Base-by-base conservation (phyloP, 2,329 filamentous ascomycete species). In the Metarhizium sp. region DNA sequence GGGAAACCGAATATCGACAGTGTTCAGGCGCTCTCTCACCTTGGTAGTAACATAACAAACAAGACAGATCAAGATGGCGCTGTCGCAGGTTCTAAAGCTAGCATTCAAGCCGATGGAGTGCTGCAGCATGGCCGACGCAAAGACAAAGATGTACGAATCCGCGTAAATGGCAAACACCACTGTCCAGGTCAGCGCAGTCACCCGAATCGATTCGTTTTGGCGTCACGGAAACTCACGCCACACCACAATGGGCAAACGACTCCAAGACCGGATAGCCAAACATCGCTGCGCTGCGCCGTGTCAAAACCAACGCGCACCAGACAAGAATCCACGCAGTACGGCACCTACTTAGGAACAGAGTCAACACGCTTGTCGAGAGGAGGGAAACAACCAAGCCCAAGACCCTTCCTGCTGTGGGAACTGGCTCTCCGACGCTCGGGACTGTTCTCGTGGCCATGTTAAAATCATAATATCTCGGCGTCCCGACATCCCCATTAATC, bases 41-140 rank as follows among this genome's bases (percentile, higher is more conserved):
- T 87, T 86, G 2, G 82, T 84, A 2, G 79, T 80, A 52, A 86
- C 73, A 62, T 86, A 86, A 59, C 78, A 85, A 6, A 77, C 68
- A 2, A 86, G 71, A 63, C 83, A 86, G 1, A 86, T 69, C 6
- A 85, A 59, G 45, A 86, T 82, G 6, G 81, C 80, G 6, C 77
- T 75, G 48, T 80, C 76, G 63, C 83, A 87, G 4, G 80, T 71
- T 2, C 65, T 62, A 3, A 69, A 60, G 25, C 73, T 79, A 16
- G 71, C 73, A 58, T 83, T 79, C 52, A 85, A 71, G 1, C 80
- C 80, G 55, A 82, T 73, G 1, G 80, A 78, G 58, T 80, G 77
- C 55, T 82, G 76, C 8, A 86, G 63, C 7, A 86, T 69, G 2
- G 78, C 76, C 2, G 81, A 80, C 8, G 75, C 75, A 59, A 82